A percentile compares a stretch with the other conserved stretches of the same genome.
Conservation (phyloP, 2,329 filamentous ascomycete species). For the Clarireedia hainanense region DNA sequence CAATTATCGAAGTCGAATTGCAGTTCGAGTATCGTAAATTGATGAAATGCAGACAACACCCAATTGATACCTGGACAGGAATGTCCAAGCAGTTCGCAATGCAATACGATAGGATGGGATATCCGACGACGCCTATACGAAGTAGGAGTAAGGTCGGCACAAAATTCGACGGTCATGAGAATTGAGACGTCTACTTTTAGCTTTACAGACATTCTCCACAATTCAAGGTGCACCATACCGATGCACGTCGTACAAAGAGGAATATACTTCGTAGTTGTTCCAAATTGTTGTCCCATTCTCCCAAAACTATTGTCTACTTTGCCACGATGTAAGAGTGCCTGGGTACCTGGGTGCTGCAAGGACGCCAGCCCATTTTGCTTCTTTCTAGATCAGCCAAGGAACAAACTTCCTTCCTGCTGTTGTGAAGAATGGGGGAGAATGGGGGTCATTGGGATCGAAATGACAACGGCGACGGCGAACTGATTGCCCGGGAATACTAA, state of each 20-base stretch:
- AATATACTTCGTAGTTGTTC: too few species aligned
- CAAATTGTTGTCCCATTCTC: too few species aligned
- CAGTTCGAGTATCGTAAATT: neutral
- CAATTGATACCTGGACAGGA: neutral
- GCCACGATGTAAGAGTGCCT: too few species aligned
- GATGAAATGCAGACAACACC: neutral
- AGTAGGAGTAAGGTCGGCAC: neutral
- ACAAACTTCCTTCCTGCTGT: too few species aligned
- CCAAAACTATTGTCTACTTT: too few species aligned
- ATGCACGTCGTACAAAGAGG: too few species aligned
- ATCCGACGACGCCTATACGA: neutral
- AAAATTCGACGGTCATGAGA: neutral
- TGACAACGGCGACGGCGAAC: neutral
- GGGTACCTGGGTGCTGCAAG: too few species aligned
- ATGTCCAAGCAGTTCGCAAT: neutral
- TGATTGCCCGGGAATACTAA: neutral
- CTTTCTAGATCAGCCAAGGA: too few species aligned
- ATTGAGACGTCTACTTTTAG: neutral
- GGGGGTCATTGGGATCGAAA: neutral
- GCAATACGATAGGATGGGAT: neutral
- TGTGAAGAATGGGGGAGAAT: neutral
- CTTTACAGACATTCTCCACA: too few species aligned
- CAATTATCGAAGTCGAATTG: slow-evolving; percentile 5
- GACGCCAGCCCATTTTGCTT: too few species aligned
- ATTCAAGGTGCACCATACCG: too few species aligned